phyloP scores from a whole-genome alignment of 176 grass and related monocot species.

The Dendrocalamus sinicus region DNA sequence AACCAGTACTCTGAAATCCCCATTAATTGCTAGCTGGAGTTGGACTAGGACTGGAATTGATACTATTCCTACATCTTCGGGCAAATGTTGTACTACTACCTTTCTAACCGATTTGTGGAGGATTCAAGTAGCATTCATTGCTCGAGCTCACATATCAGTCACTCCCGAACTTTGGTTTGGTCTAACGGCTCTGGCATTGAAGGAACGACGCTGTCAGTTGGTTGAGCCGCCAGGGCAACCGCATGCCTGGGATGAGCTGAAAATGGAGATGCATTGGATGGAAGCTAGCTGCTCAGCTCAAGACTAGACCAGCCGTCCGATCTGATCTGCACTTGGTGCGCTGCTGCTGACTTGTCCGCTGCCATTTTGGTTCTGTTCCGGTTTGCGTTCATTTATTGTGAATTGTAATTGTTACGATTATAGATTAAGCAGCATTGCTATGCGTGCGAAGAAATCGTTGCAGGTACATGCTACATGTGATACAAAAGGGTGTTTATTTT shows the following conservation, averaged over 20 bases:
- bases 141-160: constrained; percentile 16
- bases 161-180: neutral
- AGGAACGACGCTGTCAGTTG: constrained; percentile 14
- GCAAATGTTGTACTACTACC: neutral
- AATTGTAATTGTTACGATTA: no score
- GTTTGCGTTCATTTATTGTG: neutral
- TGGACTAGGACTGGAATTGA: no score
- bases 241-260: no score
- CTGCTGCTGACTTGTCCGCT: neutral
- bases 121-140: constrained; percentile 40
- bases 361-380: neutral
- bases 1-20: neutral
- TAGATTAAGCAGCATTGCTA: no score
- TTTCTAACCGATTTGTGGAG: neutral
- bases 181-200: neutral
- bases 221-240: constrained; percentile 13
- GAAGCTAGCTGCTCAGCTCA: neutral
- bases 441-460: no score
- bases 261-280: neutral
- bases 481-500: no score
- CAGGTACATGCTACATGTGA: no score
- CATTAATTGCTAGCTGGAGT: neutral
- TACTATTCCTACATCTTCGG: no score
- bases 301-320: neutral
- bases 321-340: neutral